Evolutionary conservation across 768 basidiomycete species (phyloP).

Genomic region (Leccinum obscurum): DNA sequence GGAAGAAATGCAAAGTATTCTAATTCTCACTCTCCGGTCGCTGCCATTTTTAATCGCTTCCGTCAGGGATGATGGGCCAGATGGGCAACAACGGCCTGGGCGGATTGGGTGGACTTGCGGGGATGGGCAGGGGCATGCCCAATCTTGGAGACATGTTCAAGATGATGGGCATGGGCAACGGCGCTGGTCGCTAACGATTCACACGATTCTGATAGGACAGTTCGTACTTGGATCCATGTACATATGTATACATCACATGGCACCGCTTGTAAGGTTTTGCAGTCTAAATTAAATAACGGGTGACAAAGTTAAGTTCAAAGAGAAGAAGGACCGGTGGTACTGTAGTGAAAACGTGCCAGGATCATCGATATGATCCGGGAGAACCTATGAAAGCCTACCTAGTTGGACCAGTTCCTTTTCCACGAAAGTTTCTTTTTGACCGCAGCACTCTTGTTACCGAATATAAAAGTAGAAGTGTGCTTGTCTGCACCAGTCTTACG

Average conservation of each 20-base stretch:
- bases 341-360: constrained; percentile 7
- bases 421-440: constrained; percentile 54
- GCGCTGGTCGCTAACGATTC: constrained; percentile 31
- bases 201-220: constrained; percentile 8
- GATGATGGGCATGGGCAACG: constrained; percentile 83
- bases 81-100: constrained; percentile 65
- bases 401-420: constrained; percentile 42
- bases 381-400: constrained; percentile 18
- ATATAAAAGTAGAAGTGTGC: constrained; percentile 75
- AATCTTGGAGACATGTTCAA: constrained; percentile 80
- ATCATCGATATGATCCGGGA: constrained; percentile 16
- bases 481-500: constrained; percentile 82
- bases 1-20: constrained; percentile 90
- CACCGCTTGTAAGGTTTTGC: constrained; percentile 12
- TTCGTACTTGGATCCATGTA: constrained; percentile 15
- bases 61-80: constrained; percentile 80
- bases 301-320: constrained; percentile 33
- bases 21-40: constrained; percentile 9
- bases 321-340: constrained; percentile 7
- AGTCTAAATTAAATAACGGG: constrained; percentile 19
- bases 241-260: constrained; percentile 17
- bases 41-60: constrained; percentile 8
- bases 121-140: constrained; percentile 64
- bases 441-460: constrained; percentile 70
- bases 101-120: constrained; percentile 50